Conservation (phyloP, 805 yeast genomes). For the Wickerhamomyces chaumierensis region DNA sequence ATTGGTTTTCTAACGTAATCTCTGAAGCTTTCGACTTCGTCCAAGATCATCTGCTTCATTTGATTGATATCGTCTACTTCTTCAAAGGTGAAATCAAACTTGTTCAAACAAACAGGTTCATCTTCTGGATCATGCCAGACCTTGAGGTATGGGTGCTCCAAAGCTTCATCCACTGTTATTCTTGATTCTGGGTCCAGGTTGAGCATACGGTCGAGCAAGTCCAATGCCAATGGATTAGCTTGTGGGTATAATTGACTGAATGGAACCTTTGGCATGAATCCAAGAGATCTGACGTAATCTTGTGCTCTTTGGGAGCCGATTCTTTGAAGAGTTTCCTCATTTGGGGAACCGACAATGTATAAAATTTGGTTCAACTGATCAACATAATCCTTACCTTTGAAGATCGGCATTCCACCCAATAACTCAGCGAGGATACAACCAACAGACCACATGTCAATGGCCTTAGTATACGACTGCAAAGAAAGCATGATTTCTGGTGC, state of each 20-base stretch:
- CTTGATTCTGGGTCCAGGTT: constrained; percentile 81
- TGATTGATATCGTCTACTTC: constrained; percentile 66
- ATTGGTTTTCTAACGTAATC: constrained; percentile 73
- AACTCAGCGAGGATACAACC: constrained; percentile 95
- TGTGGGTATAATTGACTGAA: constrained; percentile 62
- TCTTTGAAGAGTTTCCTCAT: constrained; percentile 51
- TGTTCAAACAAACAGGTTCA: constrained; percentile 72
- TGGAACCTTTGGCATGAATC: constrained; percentile 73
- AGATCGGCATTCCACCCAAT: constrained; percentile 81
- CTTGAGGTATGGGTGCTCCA: constrained; percentile 77
- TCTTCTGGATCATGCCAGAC: constrained; percentile 92
- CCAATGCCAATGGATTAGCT: constrained; percentile 82
- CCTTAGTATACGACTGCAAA: constrained; percentile 89
- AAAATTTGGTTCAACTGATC: constrained; percentile 87
- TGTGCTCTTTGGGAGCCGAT: constrained; percentile 86
- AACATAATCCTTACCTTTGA: constrained; percentile 92
- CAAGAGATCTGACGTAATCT: constrained; percentile 79
- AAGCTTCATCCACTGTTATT: constrained; percentile 80
- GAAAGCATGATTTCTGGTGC: constrained; percentile 97
- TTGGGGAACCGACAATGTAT: constrained; percentile 85
- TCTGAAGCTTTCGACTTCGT: constrained; percentile 71
- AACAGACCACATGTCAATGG: constrained; percentile 96
- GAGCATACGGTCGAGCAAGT: constrained; percentile 64
- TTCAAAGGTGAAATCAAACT: constrained; percentile 80
- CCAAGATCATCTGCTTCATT: constrained; percentile 67